Evolutionary conservation across 2,329 filamentous ascomycete genomes (phyloP).

Genomic region (Talaromyces sp.): DNA sequence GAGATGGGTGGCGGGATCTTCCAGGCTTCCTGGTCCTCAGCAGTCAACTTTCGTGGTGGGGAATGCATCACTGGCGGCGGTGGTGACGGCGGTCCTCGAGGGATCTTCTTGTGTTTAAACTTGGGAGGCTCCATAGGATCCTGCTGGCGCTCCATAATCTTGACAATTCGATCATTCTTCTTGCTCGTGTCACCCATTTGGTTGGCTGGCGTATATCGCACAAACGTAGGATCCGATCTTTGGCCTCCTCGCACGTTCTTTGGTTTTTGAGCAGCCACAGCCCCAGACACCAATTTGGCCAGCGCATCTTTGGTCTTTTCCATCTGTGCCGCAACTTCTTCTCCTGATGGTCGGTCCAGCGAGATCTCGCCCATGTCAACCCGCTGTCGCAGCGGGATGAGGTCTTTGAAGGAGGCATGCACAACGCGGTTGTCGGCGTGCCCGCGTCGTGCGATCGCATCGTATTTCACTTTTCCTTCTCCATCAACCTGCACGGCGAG

Average conservation of each 20-base stretch:
- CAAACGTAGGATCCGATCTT: constrained; percentile 81
- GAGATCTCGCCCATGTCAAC: constrained; percentile 90
- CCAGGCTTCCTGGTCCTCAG: constrained; percentile 96
- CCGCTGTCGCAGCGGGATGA: constrained; percentile 88
- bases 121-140: constrained; percentile 97
- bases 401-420: constrained; percentile 91
- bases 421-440: constrained; percentile 79
- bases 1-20: constrained; percentile 84
- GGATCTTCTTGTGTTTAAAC: constrained; percentile 98
- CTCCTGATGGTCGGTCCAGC: constrained; percentile 74
- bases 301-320: constrained; percentile 85
- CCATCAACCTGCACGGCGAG: constrained; percentile 86
- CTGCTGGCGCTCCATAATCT: constrained; percentile 89
- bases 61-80: constrained; percentile 94
- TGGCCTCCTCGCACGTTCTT: constrained; percentile 85
- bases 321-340: constrained; percentile 76
- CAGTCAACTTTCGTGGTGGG: constrained; percentile 87
- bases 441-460: constrained; percentile 85
- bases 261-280: constrained; percentile 86
- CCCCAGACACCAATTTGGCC: constrained; percentile 73
- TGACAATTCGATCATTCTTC: constrained; percentile 95
- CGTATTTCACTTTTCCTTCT: constrained; percentile 92
- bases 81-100: constrained; percentile 82
- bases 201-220: constrained; percentile 89
- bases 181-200: constrained; percentile 86